Percentiles rank a stretch among this genome's conserved stretches.
These are phyloP conservation scores for Penicillium taxi DNA, from an alignment of 495 filamentous ascomycete species.

Conservation along the genomic window DNA sequence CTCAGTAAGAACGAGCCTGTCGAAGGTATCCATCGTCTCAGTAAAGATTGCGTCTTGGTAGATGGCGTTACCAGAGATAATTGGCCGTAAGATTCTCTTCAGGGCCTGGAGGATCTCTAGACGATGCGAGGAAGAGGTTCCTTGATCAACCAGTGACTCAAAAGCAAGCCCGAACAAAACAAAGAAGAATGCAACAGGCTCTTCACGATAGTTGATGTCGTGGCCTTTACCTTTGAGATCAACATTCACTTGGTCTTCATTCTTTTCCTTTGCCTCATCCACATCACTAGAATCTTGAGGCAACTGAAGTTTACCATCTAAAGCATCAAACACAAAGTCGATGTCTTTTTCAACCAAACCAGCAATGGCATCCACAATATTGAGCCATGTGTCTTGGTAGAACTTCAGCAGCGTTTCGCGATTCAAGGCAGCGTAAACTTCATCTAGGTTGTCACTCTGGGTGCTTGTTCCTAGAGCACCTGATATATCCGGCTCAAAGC, in stretches of 20 bases:
- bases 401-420: slow-evolving; percentile 89
- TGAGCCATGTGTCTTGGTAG: slow-evolving; percentile 97
- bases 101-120: slow-evolving; percentile 84
- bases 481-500: slow-evolving; percentile 96
- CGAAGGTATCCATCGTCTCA: slow-evolving; percentile 92
- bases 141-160: slow-evolving; percentile 80
- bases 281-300: slow-evolving; percentile 18
- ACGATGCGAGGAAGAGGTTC: slow-evolving; percentile 69
- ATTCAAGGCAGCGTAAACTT: slow-evolving; percentile 88
- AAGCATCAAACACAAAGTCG: slow-evolving; percentile 91
- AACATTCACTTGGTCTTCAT: slow-evolving; percentile 38
- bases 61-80: slow-evolving; percentile 93
- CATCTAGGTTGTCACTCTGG: slow-evolving; percentile 71
- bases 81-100: slow-evolving; percentile 88
- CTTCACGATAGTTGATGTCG: slow-evolving; percentile 94
- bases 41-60: slow-evolving; percentile 94
- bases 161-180: slow-evolving; percentile 95
- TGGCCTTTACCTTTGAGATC: slow-evolving; percentile 47
- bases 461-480: slow-evolving; percentile 64
- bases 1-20: slow-evolving; percentile 88
- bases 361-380: slow-evolving; percentile 93
- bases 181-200: slow-evolving; percentile 98
- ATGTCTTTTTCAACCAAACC: slow-evolving; percentile 96
- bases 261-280: slow-evolving; percentile 37
- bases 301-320: slow-evolving; percentile 65